Evolutionary conservation across 352 stramenopile genomes (phyloP).

Genomic region (Lagenidium sp.): DNA sequence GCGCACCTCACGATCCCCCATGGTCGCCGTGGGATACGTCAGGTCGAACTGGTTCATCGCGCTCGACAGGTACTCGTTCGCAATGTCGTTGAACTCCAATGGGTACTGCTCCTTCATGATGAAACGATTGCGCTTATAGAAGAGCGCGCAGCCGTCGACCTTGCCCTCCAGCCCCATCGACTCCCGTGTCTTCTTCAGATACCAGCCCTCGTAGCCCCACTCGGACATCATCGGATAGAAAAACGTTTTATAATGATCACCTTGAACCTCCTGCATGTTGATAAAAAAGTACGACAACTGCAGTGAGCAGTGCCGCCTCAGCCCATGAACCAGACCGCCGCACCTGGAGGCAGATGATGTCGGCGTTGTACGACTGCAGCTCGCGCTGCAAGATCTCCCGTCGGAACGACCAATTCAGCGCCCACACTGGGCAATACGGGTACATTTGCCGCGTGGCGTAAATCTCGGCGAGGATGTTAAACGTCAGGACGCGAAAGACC

Average conservation of each 20-base stretch:
- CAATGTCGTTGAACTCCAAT: constrained; percentile 97
- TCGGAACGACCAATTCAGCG: constrained; percentile 95
- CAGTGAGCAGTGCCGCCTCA: too few relatives aligned
- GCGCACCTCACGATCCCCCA: constrained; percentile 46
- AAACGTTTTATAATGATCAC: constrained; percentile 97
- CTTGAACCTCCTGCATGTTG: constrained; percentile 93
- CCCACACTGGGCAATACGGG: constrained; percentile 96
- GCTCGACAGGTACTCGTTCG: constrained; percentile 55
- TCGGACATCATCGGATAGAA: constrained; percentile 93
- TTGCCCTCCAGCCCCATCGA: constrained; percentile 96
- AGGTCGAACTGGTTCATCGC: constrained; percentile 75
- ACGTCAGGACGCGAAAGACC: constrained; percentile 81
- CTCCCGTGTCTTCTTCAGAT: constrained; percentile 97
- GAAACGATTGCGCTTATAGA: constrained; percentile 93
- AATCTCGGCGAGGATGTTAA: constrained; percentile 90
- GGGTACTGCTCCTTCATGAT: constrained; percentile 90
- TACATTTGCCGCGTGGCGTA: constrained; percentile 92
- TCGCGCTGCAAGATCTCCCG: constrained; percentile 87
- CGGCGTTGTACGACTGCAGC: constrained; percentile 87
- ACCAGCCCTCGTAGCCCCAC: constrained; percentile 96
- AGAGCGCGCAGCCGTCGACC: constrained; percentile 97
- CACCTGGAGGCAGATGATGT: constrained; percentile 95
- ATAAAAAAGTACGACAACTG: too few relatives aligned
- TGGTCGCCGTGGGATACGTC: constrained; percentile 53
- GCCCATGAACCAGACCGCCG: too few relatives aligned